Evolutionary conservation across 2,329 filamentous ascomycete species (phyloP).

Genomic region (Colletotrichum liaoningense): DNA sequence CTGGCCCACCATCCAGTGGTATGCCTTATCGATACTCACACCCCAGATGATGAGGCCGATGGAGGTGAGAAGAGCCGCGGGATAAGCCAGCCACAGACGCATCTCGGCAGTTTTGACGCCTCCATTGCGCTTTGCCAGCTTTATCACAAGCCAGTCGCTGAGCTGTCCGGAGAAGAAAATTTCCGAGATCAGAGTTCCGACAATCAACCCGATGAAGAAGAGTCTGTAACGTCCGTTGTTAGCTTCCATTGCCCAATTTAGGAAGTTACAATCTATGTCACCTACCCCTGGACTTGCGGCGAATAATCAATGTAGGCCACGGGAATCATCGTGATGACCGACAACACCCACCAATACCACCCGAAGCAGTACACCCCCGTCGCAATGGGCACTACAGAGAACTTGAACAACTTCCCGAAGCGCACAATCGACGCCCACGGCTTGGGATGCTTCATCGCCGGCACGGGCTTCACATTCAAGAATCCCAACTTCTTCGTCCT

Average conservation of each 20-base stretch:
- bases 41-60: constrained; percentile 66
- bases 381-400: constrained; percentile 56
- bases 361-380: constrained; percentile 62
- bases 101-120: constrained; percentile 61
- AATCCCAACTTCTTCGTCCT: constrained; percentile 57
- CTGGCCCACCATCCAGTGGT: constrained; percentile 69
- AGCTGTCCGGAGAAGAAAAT: constrained; percentile 62
- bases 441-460: constrained; percentile 63
- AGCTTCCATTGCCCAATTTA: not conserved
- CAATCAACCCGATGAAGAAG: constrained; percentile 63
- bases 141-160: constrained; percentile 62
- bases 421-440: constrained; percentile 56
- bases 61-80: constrained; percentile 58
- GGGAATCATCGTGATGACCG: constrained; percentile 64
- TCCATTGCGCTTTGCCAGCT: constrained; percentile 55
- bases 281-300: constrained; percentile 60
- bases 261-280: not conserved
- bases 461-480: constrained; percentile 57
- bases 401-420: constrained; percentile 59
- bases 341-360: constrained; percentile 69
- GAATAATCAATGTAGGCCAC: constrained; percentile 61
- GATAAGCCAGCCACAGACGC: constrained; percentile 67
- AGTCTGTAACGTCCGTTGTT: constrained; percentile 45
- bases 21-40: constrained; percentile 61
- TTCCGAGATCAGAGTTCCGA: constrained; percentile 64